Evolutionary conservation across 768 basidiomycete genomes (phyloP).

Genomic region (Stropharia rugosoannulata): DNA sequence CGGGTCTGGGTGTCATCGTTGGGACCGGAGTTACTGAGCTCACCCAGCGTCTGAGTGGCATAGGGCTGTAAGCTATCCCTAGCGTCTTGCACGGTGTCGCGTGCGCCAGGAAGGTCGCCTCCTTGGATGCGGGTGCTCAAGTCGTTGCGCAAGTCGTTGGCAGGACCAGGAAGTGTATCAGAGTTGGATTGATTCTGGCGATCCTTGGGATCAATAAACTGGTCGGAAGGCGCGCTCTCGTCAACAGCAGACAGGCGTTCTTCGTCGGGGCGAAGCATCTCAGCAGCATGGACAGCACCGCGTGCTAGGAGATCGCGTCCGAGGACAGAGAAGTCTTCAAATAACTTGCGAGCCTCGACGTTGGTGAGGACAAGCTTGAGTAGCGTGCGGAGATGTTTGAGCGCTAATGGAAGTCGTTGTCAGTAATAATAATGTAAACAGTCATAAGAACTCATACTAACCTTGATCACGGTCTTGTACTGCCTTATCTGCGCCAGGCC

Average conservation of each 20-base stretch:
- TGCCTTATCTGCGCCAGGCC: constrained; percentile 51
- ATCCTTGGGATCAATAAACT: constrained; percentile 54
- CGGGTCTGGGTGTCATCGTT: constrained; percentile 9
- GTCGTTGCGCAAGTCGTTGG: constrained; percentile 20
- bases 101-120: constrained; percentile 21
- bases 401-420: constrained; percentile 60
- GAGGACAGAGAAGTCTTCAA: constrained; percentile 74
- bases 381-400: constrained; percentile 85
- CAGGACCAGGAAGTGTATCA: constrained; percentile 48
- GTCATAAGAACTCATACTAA: constrained; percentile 47
- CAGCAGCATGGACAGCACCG: constrained; percentile 69
- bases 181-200: constrained; percentile 26
- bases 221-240: constrained; percentile 63
- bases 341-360: constrained; percentile 86
- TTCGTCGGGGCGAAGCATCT: constrained; percentile 61
- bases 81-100: not conserved
- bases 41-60: constrained; percentile 54
- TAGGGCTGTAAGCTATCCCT: constrained; percentile 60
- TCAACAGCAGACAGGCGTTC: constrained; percentile 64
- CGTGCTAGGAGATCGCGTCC: constrained; percentile 84
- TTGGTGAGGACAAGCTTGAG: constrained; percentile 88
- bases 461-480: constrained; percentile 64
- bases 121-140: constrained; percentile 9
- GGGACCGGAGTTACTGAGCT: not conserved
- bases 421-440: constrained; percentile 44